Percentiles rank a stretch among this genome's conserved stretches.
phyloP scores from a whole-genome alignment of 345 rosid species.

The Fremontodendron californicum region DNA sequence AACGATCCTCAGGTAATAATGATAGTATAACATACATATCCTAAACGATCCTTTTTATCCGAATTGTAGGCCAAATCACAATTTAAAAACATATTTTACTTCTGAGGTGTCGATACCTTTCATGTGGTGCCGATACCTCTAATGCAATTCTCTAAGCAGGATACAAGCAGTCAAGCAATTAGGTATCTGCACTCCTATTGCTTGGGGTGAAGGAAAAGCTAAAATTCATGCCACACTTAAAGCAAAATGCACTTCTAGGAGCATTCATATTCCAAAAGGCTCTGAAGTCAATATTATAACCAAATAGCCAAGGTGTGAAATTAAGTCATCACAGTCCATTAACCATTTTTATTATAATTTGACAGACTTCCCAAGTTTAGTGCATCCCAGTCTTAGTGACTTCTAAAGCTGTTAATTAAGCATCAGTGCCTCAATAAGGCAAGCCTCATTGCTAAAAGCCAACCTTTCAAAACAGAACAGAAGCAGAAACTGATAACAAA shows the following conservation, averaged over 20 bases:
- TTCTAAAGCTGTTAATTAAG: not conserved
- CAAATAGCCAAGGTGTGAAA: too few relatives aligned
- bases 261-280: not conserved
- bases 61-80: not conserved
- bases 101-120: not conserved
- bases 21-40: not conserved
- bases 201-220: not conserved
- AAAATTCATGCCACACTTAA: not conserved
- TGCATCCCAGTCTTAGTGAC: not conserved
- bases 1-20: not conserved
- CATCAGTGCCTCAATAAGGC: not conserved
- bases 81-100: not conserved
- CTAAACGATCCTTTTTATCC: not conserved
- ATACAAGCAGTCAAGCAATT: not conserved
- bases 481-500: not conserved
- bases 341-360: not conserved
- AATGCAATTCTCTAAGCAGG: not conserved
- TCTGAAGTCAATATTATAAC: not conserved
- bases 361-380: not conserved
- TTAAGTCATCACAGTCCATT: not conserved
- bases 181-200: not conserved
- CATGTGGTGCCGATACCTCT: not conserved
- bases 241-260: not conserved
- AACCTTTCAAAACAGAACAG: constrained; percentile 9
- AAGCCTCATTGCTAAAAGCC: not conserved